phyloP scores from a whole-genome alignment of 2,329 filamentous ascomycete genomes.

The Amauroascus niger region DNA sequence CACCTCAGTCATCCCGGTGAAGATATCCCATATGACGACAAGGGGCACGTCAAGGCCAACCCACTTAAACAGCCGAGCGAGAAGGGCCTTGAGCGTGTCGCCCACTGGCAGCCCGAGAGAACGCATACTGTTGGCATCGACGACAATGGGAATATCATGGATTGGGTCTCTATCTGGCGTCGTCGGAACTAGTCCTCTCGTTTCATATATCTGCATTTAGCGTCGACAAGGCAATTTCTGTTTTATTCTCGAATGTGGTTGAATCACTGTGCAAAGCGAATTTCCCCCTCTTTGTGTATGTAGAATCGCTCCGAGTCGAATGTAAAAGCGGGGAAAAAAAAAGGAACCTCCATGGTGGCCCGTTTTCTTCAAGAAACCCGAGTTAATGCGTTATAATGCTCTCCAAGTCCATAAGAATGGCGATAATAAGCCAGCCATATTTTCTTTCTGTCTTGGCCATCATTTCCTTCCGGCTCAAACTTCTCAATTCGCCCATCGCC shows the following conservation, averaged over 20 bases:
- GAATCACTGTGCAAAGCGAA: neutral
- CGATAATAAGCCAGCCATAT: constrained; percentile 91
- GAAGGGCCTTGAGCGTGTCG: constrained; percentile 38
- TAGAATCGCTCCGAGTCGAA: neutral
- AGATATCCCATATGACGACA: constrained; percentile 51
- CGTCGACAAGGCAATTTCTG: neutral
- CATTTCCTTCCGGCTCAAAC: constrained; percentile 49
- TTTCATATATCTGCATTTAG: neutral
- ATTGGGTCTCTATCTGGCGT: constrained; percentile 38
- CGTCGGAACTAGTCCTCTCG: constrained; percentile 23
- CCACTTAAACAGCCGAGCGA: constrained; percentile 38
- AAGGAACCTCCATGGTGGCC: neutral
- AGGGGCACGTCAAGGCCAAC: constrained; percentile 42
- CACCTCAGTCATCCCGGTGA: constrained; percentile 62
- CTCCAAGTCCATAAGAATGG: constrained; percentile 85
- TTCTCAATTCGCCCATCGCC: constrained; percentile 67
- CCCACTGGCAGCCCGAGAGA: constrained; percentile 47
- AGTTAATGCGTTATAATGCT: constrained; percentile 90
- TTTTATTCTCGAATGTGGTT: neutral
- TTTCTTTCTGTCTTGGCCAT: constrained; percentile 41
- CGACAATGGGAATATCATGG: constrained; percentile 32
- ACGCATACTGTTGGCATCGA: constrained; percentile 48
- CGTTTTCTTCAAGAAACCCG: constrained; percentile 23
- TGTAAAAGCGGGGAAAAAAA: no score
- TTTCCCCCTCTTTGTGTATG: neutral